phyloP scores from a whole-genome alignment of 768 basidiomycete species.

The Hemileccinum impolitum region DNA sequence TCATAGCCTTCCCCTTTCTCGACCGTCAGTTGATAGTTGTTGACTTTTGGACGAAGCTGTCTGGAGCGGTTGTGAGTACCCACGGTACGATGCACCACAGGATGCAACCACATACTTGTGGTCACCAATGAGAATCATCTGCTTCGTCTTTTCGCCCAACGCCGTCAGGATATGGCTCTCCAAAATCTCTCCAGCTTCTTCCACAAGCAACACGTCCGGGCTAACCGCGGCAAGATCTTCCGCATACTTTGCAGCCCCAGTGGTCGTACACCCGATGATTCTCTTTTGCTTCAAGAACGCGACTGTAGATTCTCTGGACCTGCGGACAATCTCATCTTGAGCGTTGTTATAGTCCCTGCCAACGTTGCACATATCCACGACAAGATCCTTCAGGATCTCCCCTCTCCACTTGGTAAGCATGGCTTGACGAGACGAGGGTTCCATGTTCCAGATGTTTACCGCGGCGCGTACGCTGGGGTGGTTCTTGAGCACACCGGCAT shows the following conservation, averaged over 20 bases:
- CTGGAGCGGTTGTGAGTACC: slow-evolving; percentile 30
- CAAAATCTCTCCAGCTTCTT: slow-evolving; percentile 73
- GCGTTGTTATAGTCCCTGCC: slow-evolving; percentile 40
- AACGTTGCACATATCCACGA: slow-evolving; percentile 32
- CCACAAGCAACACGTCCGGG: slow-evolving; percentile 58
- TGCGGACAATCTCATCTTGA: slow-evolving; percentile 36
- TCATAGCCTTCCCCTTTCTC: slow-evolving; percentile 71
- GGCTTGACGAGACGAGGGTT: slow-evolving; percentile 23
- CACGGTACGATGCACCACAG: not conserved
- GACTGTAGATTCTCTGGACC: slow-evolving; percentile 34
- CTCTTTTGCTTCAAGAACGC: slow-evolving; percentile 43
- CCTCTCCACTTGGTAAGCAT: slow-evolving; percentile 35
- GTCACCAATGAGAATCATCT: slow-evolving; percentile 69
- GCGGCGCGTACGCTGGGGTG: slow-evolving; percentile 24
- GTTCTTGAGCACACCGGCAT: slow-evolving; percentile 42
- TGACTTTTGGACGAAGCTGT: slow-evolving; percentile 72
- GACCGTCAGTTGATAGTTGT: slow-evolving; percentile 59
- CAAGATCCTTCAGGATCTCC: slow-evolving; percentile 34
- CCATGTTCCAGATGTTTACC: slow-evolving; percentile 38
- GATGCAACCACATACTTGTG: slow-evolving; percentile 48
- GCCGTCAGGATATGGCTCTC: slow-evolving; percentile 67
- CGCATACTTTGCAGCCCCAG: slow-evolving; percentile 62
- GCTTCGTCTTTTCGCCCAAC: slow-evolving; percentile 43
- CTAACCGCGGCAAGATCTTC: slow-evolving; percentile 43
- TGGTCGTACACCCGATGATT: slow-evolving; percentile 70